phyloP scores from a whole-genome alignment of 768 basidiomycete genomes.

The Auricularia sp. region DNA sequence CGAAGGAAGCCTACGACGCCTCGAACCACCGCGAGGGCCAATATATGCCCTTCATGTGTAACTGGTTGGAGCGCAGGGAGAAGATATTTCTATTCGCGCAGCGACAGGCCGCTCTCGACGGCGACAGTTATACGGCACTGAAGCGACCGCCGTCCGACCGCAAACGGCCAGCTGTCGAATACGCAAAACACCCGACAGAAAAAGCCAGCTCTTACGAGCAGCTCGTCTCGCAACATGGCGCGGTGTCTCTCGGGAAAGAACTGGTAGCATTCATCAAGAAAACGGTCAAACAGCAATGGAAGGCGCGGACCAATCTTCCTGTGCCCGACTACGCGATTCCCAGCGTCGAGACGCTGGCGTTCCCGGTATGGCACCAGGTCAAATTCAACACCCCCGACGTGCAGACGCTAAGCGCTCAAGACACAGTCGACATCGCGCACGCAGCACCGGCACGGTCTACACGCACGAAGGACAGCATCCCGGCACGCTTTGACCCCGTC shows the following conservation, averaged over 20 bases:
- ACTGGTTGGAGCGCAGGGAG: constrained; percentile 23
- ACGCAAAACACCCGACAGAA: background rate
- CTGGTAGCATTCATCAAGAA: background rate
- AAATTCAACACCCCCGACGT: background rate
- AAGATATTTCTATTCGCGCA: background rate
- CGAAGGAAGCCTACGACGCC: constrained; percentile 13
- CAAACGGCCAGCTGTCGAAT: background rate
- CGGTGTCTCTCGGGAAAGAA: background rate
- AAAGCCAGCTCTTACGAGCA: background rate
- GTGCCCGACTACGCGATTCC: background rate
- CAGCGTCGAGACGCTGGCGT: background rate
- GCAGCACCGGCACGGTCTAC: constrained; percentile 10
- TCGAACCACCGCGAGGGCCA: no score
- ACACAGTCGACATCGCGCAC: background rate
- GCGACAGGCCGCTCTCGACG: background rate
- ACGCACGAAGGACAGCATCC: no score
- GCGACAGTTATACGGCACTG: background rate
- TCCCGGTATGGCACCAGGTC: background rate
- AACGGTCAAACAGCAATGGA: background rate
- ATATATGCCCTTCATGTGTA: no score
- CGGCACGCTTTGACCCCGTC: constrained; percentile 28
- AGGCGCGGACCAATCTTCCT: background rate
- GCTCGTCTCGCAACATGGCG: background rate
- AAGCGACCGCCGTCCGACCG: background rate
- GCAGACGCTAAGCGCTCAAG: background rate